Conservation (phyloP, 192 early-diverging fungal species). For the Linnemannia exigua region DNA sequence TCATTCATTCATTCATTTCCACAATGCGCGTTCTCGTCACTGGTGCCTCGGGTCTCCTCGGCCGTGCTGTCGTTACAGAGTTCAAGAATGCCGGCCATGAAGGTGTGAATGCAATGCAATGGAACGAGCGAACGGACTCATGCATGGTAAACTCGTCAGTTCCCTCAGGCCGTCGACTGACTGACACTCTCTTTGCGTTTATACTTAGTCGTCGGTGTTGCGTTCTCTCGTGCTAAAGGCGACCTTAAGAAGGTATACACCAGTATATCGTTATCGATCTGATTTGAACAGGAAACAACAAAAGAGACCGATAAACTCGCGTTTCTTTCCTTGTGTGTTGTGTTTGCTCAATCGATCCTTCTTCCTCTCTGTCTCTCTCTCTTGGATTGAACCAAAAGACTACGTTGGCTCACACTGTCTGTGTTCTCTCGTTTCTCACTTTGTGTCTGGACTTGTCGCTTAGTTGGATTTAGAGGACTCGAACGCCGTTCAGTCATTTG, state of each 20-base stretch:
- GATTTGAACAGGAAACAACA: background rate
- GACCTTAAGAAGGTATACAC: slow-evolving; percentile 66
- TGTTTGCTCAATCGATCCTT: background rate
- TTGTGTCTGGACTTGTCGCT: background rate
- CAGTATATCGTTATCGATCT: background rate
- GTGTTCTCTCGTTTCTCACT: background rate
- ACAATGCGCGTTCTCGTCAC: slow-evolving; percentile 79
- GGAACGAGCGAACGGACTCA: background rate
- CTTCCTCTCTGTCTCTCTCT: background rate
- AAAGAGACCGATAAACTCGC: background rate
- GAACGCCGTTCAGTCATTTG: slow-evolving; percentile 63
- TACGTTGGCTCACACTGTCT: background rate
- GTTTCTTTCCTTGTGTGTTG: background rate
- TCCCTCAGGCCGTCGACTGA: background rate
- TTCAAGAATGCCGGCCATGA: slow-evolving; percentile 67
- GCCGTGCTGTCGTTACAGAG: slow-evolving; percentile 75
- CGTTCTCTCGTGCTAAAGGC: slow-evolving; percentile 70
- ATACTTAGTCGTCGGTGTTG: slow-evolving; percentile 77
- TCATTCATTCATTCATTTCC: background rate
- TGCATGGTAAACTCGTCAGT: background rate
- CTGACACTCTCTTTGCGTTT: background rate
- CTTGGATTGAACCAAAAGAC: background rate
- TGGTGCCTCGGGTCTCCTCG: slow-evolving; percentile 87
- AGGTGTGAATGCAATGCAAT: slow-evolving; percentile 61
- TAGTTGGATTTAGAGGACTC: slow-evolving; percentile 79